phyloP scores from a whole-genome alignment of 2,329 filamentous ascomycete genomes.

The Orbilia blumenaviensis region DNA sequence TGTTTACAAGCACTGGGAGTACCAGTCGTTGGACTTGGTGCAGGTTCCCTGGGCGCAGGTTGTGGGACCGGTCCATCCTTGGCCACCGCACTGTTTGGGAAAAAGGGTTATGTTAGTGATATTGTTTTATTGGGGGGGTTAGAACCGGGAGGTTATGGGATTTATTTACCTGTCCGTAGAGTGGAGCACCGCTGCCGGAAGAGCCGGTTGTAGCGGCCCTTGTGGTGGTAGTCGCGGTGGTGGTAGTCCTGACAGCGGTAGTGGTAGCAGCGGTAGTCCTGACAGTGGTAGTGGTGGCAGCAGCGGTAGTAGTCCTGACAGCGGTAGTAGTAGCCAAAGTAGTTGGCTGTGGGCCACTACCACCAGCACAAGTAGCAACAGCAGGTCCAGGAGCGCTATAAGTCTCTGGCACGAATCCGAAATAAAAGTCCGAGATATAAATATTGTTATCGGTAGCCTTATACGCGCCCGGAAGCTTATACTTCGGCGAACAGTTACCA shows the following conservation, averaged over 20 bases:
- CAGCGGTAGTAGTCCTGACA: neutral
- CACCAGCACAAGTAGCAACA: conserved; percentile 55
- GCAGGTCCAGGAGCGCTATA: conserved; percentile 59
- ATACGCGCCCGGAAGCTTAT: conserved; percentile 59
- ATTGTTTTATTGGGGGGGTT: neutral
- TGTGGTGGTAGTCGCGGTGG: conserved; percentile 22
- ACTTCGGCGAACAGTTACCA: conserved; percentile 58
- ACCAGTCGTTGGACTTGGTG: conserved; percentile 32
- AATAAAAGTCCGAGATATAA: conserved; percentile 58
- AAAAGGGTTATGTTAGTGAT: conserved; percentile 1
- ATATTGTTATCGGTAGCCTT: conserved; percentile 58
- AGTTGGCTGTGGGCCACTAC: conserved; percentile 15
- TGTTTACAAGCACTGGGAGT: conserved; percentile 41
- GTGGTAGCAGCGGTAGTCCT: conserved; percentile 42
- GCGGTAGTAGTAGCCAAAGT: conserved; percentile 10
- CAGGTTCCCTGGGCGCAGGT: conserved; percentile 49
- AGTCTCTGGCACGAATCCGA: conserved; percentile 60
- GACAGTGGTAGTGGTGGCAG: conserved; percentile 33
- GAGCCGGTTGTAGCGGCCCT: conserved; percentile 30
- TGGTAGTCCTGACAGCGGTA: conserved; percentile 23
- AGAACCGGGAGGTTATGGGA: neutral
- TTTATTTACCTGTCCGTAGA: conserved; percentile 33
- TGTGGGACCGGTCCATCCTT: conserved; percentile 39
- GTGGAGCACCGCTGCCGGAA: conserved; percentile 10
- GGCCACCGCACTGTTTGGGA: conserved; percentile 32